Conservation (phyloP, 176 grass and related monocot species). For the Alloteropsis semialata region DNA sequence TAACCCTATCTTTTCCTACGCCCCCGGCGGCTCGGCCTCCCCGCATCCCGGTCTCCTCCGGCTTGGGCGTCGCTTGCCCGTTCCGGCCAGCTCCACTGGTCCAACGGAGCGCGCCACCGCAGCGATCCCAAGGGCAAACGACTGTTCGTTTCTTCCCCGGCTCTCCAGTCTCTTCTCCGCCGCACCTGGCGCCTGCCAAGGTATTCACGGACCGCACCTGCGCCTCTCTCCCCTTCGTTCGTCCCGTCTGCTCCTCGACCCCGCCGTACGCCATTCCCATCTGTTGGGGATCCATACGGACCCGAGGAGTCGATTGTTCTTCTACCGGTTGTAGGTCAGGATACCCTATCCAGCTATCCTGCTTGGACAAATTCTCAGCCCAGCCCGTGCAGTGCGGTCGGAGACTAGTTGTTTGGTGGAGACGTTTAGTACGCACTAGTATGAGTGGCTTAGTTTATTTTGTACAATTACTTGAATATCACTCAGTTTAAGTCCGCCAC, state of each 20-base stretch:
- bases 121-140: background rate
- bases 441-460: background rate
- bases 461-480: background rate
- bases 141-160: background rate
- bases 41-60: background rate
- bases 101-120: background rate
- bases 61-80: background rate
- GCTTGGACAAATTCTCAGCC: background rate
- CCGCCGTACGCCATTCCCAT: background rate
- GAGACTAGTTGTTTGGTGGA: background rate
- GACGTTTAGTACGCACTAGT: background rate
- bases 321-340: background rate
- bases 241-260: background rate
- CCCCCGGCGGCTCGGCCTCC: background rate
- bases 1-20: constrained; percentile 5
- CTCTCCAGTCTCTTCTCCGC: background rate
- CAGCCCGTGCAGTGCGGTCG: background rate
- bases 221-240: background rate
- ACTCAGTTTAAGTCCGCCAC: background rate
- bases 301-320: background rate
- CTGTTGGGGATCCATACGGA: background rate
- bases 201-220: background rate
- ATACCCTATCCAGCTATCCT: too few relatives aligned
- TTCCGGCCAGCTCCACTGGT: background rate
- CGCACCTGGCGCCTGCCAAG: background rate